phyloP scores from a whole-genome alignment of 331 rosid genomes.

The Malus hybrid region DNA sequence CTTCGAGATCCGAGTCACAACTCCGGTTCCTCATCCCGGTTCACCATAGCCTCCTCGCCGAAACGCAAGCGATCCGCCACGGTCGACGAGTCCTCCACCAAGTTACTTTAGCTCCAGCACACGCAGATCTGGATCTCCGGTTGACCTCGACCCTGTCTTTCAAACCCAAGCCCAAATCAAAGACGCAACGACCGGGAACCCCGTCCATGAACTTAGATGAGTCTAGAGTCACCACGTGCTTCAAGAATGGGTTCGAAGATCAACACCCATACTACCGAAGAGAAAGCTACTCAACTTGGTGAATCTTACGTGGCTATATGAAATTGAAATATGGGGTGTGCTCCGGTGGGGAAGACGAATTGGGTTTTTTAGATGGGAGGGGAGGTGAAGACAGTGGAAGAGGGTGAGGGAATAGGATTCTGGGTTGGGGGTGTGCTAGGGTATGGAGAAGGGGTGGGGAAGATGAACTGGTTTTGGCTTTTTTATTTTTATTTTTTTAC shows the following conservation, averaged over 20 bases:
- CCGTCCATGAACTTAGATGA: slow-evolving; percentile 92
- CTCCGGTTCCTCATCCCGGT: slow-evolving; percentile 16
- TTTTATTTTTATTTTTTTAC: no score
- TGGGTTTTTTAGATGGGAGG: no score
- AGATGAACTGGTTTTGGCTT: no score
- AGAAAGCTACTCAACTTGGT: slow-evolving; percentile 65
- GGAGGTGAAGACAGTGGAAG: no score
- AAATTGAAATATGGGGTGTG: no score
- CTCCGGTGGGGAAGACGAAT: no score
- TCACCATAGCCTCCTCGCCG: slow-evolving; percentile 24
- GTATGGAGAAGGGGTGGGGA: no score
- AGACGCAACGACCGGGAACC: slow-evolving; percentile 47
- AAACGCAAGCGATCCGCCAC: slow-evolving; percentile 36
- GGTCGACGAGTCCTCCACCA: slow-evolving; percentile 15
- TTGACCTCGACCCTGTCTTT: slow-evolving; percentile 40
- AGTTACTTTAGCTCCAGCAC: slow-evolving; percentile 8
- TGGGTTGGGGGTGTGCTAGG: no score
- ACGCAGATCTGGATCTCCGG: slow-evolving; percentile 64
- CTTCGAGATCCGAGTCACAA: slow-evolving; percentile 37
- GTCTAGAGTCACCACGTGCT: slow-evolving; percentile 65
- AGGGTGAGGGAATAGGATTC: no score
- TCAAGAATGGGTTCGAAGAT: slow-evolving; percentile 44
- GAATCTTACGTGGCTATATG: no score
- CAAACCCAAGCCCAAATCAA: slow-evolving; percentile 28
- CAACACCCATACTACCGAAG: slow-evolving; percentile 27